Conservation (phyloP, 768 basidiomycete genomes). For the Panaeolus cyanescens region DNA sequence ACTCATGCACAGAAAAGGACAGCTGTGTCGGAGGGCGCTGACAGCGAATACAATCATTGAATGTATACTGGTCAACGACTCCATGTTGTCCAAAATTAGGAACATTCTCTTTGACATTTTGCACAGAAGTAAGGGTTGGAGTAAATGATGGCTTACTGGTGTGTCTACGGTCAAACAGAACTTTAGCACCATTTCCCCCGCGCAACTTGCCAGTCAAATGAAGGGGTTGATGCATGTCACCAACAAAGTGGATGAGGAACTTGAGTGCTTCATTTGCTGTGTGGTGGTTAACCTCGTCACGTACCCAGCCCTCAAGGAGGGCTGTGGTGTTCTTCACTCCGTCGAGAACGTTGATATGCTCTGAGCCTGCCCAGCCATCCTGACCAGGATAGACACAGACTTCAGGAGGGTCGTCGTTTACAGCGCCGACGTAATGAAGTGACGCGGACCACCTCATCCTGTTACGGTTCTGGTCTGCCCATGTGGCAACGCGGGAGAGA, state of each 20-base stretch:
- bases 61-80: neutral
- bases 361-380: conserved; percentile 66
- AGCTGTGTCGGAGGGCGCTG: neutral
- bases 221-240: conserved; percentile 92
- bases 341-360: conserved; percentile 67
- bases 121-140: neutral
- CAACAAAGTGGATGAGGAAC: conserved; percentile 92
- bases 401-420: conserved; percentile 76
- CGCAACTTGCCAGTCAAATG: conserved; percentile 87
- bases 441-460: conserved; percentile 72
- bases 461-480: conserved; percentile 78
- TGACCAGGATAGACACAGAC: conserved; percentile 78
- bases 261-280: conserved; percentile 80
- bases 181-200: conserved; percentile 84
- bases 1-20: neutral
- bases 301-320: conserved; percentile 54
- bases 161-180: conserved; percentile 68
- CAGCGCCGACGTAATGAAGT: conserved; percentile 75
- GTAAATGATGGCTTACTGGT: conserved; percentile 54
- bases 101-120: neutral
- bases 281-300: conserved; percentile 26
- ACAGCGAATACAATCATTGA: neutral
- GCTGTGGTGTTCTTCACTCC: conserved; percentile 77
- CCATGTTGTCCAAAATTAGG: neutral
- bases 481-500: conserved; percentile 81